Evolutionary conservation across 140 eudicot genomes (phyloP).

Genomic region (Eryngium alpinum): DNA sequence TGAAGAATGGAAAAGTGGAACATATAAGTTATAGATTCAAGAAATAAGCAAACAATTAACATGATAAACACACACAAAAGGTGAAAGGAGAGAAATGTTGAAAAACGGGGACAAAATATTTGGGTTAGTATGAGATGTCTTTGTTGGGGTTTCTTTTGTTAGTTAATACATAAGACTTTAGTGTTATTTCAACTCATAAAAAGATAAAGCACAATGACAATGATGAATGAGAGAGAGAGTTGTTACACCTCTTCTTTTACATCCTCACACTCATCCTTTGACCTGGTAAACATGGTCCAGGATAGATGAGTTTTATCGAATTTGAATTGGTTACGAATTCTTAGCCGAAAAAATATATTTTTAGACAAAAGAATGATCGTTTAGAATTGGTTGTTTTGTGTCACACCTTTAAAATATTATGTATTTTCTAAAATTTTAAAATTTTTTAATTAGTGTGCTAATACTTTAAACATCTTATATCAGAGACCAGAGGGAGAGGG

Average conservation of each 20-base stretch:
- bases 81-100: conserved; percentile 22
- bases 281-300: conserved; percentile 4
- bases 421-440: no score
- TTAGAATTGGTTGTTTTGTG: no score
- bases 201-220: conserved; percentile 27
- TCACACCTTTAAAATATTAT: no score
- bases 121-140: conserved; percentile 31
- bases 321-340: not conserved
- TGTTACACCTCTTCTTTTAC: conserved; percentile 27
- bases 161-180: conserved; percentile 27
- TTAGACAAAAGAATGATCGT: not conserved
- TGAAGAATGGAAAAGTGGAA: not conserved
- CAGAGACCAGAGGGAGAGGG: no score
- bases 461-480: no score
- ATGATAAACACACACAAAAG: conserved; percentile 18
- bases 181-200: conserved; percentile 30
- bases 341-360: not conserved
- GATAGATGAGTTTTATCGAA: no score
- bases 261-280: conserved; percentile 7
- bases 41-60: not conserved
- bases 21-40: conserved; percentile 13
- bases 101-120: conserved; percentile 30
- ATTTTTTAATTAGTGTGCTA: no score
- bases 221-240: conserved; percentile 17
- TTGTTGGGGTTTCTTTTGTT: conserved; percentile 27